phyloP scores from a whole-genome alignment of 2,329 filamentous ascomycete genomes.

The Aspergillus persii region DNA sequence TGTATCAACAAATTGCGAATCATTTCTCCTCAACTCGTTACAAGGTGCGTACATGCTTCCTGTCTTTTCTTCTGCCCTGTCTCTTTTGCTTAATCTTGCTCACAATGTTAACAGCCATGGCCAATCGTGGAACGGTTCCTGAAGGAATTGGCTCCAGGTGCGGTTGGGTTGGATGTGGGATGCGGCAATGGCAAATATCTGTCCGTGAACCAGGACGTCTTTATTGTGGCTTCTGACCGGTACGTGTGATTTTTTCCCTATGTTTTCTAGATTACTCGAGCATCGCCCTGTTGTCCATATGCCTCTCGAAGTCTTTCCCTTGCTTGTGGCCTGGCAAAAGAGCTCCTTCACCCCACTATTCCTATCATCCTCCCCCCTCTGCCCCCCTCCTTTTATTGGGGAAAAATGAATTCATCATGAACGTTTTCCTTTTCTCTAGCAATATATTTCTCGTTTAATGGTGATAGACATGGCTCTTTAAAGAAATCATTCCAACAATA shows the following conservation, averaged over 20 bases:
- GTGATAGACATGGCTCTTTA: neutral
- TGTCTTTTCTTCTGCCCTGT: neutral
- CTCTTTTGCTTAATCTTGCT: neutral
- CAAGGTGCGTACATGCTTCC: slow-evolving; percentile 50
- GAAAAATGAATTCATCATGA: neutral
- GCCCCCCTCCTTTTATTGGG: no score
- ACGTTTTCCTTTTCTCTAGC: slow-evolving; percentile 11
- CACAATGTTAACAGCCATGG: slow-evolving; percentile 64
- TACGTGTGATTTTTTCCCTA: slow-evolving; percentile 45
- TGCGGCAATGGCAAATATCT: slow-evolving; percentile 98
- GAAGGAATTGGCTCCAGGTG: slow-evolving; percentile 60
- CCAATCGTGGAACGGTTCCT: slow-evolving; percentile 84
- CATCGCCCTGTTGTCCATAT: neutral
- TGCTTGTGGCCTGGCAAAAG: neutral
- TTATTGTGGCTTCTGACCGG: slow-evolving; percentile 82
- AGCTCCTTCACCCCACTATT: neutral
- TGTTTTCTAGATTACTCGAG: slow-evolving; percentile 26
- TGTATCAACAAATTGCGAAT: slow-evolving; percentile 65
- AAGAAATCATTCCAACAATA: neutral
- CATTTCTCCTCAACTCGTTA: slow-evolving; percentile 56
- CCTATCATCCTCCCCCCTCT: slow-evolving; percentile 13
- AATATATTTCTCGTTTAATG: neutral
- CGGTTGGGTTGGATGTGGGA: slow-evolving; percentile 84
- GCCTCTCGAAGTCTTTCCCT: neutral
- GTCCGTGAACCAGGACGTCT: slow-evolving; percentile 70